Base-by-base conservation (phyloP, 257 asterid genomes). In the Phtheirospermum japonicum region DNA sequence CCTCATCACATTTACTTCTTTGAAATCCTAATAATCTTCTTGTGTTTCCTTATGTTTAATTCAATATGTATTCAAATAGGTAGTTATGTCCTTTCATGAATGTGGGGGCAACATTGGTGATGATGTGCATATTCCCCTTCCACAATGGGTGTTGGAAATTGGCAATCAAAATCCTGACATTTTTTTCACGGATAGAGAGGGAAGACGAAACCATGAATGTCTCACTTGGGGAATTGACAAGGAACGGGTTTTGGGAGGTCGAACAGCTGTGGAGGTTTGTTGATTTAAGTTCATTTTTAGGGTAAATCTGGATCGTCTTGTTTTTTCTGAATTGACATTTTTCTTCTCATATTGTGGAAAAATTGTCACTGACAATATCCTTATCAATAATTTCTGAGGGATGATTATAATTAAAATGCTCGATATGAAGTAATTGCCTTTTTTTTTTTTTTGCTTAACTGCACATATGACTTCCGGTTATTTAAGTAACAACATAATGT, bases 91-190 rank as follows among this genome's bases (percentile, higher is more conserved):
- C 46, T 85, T 88, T 60, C 96, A 88, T 68, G 85, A 85, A 77
- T 88, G 94, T 73, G 96, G 96, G 67, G 94, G 86, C 65, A 88
- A 88, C 54, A 67, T 83, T 4, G 94, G 96, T 12, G 96, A 88
- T 65, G 87, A 83, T 68, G 94, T 83, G 63, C 78, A 86, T 54
- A 88, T 88, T 75, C 91, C 94, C 49, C 91, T 88, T 59, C 96
- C 96, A 31, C 70, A 80, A 33, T 88, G 96, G 96, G 80, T 79
- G 55, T 64, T 59, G 23, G 82, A 84, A 67, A 65, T 80, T 49
- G 88, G 95, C 23, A 49, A 26, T 6, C 55, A 18, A 52, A 82
- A 84, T 75, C 90, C 95, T 0, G 90, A 87, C 73, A 87, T 87
- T 62, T 84, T 73, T 73, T 87, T 87, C 77, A 82, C 90, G 7